Evolutionary conservation across 1,284 basidiomycete genomes (phyloP).

Genomic region (Irpex lacteus): DNA sequence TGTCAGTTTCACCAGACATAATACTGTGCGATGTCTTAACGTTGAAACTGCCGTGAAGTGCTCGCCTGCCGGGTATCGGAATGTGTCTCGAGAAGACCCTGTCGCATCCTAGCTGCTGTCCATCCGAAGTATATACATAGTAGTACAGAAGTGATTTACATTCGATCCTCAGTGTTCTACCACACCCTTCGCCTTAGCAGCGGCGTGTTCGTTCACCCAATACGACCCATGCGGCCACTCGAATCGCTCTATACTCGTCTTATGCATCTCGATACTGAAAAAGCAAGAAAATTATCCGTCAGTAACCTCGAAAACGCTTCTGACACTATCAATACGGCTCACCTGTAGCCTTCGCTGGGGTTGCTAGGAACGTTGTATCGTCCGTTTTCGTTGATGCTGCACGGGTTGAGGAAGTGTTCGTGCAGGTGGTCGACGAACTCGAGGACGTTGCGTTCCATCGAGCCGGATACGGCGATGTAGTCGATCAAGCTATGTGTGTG

Average conservation of each 20-base stretch:
- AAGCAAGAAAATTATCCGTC: background rate
- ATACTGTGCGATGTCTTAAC: background rate
- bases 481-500: constrained; percentile 68
- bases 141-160: background rate
- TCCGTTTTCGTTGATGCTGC: constrained; percentile 83
- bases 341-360: constrained; percentile 73
- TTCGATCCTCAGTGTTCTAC: constrained; percentile 1
- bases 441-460: constrained; percentile 92
- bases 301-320: background rate
- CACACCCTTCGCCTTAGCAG: constrained; percentile 13
- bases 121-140: no score
- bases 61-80: no score
- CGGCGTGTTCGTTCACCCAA: constrained; percentile 44
- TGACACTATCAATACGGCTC: constrained; percentile 14
- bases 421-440: constrained; percentile 90
- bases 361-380: constrained; percentile 81
- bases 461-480: constrained; percentile 88
- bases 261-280: constrained; percentile 73
- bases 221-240: constrained; percentile 77
- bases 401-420: constrained; percentile 89
- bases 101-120: background rate
- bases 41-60: no score
- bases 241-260: constrained; percentile 68
- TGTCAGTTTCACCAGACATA: background rate
- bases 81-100: background rate